A percentile compares a stretch with the other conserved stretches of the same genome.
These are phyloP conservation scores for Rutidosis leptorrhynchoides DNA, from an alignment of 129 eudicot species.

Conservation along the genomic window DNA sequence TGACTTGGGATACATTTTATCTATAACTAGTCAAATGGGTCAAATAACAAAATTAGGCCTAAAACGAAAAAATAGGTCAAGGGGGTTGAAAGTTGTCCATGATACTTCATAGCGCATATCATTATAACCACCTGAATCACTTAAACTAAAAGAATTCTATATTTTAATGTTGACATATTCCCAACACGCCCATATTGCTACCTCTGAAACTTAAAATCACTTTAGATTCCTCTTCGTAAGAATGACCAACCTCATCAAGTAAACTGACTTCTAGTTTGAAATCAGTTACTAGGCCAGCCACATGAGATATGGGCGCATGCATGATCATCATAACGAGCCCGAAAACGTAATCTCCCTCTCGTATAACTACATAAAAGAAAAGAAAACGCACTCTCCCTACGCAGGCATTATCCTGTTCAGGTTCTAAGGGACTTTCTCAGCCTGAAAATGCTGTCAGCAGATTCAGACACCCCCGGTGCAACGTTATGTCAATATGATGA, in stretches of 20 bases:
- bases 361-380: slow-evolving; percentile 39
- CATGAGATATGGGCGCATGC: slow-evolving; percentile 33
- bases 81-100: too few relatives aligned
- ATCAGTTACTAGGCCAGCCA: slow-evolving; percentile 17
- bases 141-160: too few relatives aligned
- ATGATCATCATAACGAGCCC: slow-evolving; percentile 34
- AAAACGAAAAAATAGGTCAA: too few relatives aligned
- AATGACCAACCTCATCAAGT: slow-evolving; percentile 29
- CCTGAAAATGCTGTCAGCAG: slow-evolving; percentile 59
- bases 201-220: not conserved
- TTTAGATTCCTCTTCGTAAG: not conserved
- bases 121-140: too few relatives aligned
- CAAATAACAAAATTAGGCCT: too few relatives aligned
- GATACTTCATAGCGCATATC: too few relatives aligned
- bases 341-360: too few relatives aligned
- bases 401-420: slow-evolving; percentile 99
- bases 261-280: slow-evolving; percentile 1
- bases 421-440: slow-evolving; percentile 99
- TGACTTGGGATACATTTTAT: too few relatives aligned
- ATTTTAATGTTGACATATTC: not conserved
- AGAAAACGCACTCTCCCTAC: slow-evolving; percentile 95
- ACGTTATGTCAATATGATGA: slow-evolving; percentile 53
- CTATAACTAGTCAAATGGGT: too few relatives aligned
- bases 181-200: not conserved
- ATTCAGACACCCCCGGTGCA: slow-evolving; percentile 98